Conservation (phyloP, 2,329 filamentous ascomycete species). For the Alternaria longipes region DNA sequence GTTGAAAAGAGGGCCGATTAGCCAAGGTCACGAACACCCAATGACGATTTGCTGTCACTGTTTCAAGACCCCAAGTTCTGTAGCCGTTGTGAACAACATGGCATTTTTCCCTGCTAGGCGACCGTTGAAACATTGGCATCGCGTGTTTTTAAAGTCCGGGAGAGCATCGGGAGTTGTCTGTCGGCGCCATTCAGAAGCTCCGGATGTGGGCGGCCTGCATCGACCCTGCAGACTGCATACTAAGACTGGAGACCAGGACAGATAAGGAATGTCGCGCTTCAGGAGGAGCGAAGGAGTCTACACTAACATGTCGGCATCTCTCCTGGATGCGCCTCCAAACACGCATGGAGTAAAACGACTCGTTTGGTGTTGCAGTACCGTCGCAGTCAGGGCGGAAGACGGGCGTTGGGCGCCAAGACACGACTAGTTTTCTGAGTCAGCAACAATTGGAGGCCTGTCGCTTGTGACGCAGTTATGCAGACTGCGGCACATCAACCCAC, state of each 20-base stretch:
- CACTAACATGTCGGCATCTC: background rate
- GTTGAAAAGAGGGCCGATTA: constrained; percentile 14
- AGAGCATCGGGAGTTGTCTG: background rate
- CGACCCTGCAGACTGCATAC: constrained; percentile 1
- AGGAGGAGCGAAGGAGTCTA: background rate
- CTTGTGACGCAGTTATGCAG: constrained; percentile 15
- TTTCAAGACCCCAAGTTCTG: background rate
- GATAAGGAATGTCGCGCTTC: too few species aligned
- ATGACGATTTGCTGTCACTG: background rate
- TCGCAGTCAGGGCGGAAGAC: constrained; percentile 1
- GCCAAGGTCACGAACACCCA: background rate
- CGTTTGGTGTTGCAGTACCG: constrained; percentile 5
- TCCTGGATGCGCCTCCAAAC: constrained; percentile 1
- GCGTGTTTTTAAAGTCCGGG: background rate
- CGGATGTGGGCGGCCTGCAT: constrained; percentile 8
- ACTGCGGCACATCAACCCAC: constrained; percentile 13
- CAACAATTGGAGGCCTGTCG: constrained; percentile 12
- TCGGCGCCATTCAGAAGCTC: background rate
- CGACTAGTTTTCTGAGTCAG: constrained; percentile 6
- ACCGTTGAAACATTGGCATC: constrained; percentile 5
- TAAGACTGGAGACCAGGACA: background rate
- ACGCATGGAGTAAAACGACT: background rate
- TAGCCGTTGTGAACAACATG: background rate
- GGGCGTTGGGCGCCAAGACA: constrained; percentile 15
- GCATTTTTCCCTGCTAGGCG: constrained; percentile 3